Evolutionary conservation across 176 grass and related monocot genomes (phyloP), one percentile per base, ranked within the genome.

Genomic region (Oropetium thomaeum): DNA sequence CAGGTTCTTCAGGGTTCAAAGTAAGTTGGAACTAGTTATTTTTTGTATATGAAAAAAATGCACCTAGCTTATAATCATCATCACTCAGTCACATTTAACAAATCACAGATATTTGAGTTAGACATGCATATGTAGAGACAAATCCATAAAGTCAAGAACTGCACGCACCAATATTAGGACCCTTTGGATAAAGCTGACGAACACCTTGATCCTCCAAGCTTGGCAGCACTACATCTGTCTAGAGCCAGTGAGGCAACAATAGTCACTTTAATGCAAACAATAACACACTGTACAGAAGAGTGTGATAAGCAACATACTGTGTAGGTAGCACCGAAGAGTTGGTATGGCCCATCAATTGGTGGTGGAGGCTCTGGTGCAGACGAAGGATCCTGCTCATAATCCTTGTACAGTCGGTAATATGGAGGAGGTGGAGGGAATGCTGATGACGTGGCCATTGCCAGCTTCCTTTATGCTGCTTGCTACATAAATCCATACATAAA

Each of bases 171-270:
- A 92, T 88, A 58, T 90, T 81, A 55, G 91, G 72, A 22, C 75
- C 79, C 64, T 90, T 84, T 1, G 84, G 86, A 45, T 98, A 99
- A 45, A 99, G 89, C 87, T 95, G 91, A 52, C 82, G 89, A 49
- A 95, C 84, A 60, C 87, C 87, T 76, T 90, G 89, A 82, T 90
- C 89, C 84, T 95, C 96, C 64, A 99, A 84, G 59, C 79, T 92
- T 71, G 96, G 91, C 42, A 99, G 76, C 65, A 99, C 87, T 71
- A 80, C 89, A 53, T 99, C 87, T 7, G 76, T 90, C 91, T 97
- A 67, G 5, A 65, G 63, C 32, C 28, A 65, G 13, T 48, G 5
- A 73, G 31, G 44, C 10, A 40, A 57, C 62, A 52, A 13, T n/a
- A 58, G 75, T 61, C 40, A 80, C 32, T 41, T 20, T 58, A 69